Evolutionary conservation across 495 filamentous ascomycete species (phyloP), one percentile per base, ranked within the genome.

Genomic region (Annulohypoxylon bovei): DNA sequence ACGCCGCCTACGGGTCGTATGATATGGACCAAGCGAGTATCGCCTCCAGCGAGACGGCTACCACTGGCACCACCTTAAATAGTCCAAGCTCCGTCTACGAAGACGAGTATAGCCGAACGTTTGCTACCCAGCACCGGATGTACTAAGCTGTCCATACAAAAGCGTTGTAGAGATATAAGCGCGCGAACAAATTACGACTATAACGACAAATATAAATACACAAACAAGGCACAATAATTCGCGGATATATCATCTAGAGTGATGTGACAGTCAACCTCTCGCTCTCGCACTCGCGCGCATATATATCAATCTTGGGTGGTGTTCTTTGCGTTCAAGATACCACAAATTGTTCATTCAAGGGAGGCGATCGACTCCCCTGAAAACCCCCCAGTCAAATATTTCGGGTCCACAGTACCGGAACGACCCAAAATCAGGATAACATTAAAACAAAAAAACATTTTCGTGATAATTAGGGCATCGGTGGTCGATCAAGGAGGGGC

Each of bases 21-120:
- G 82, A 85, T 16, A 75, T 78, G 30, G 81, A 84, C n/a, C 80
- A 82, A 33, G 75, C 75, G 20, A 83, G 77, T 44, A 76, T 82
- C 28, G 30, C 74, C 1, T 76, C 78, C 33, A 80, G 77, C 59
- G 78, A 72, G 4, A 68, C 65, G 0, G 62, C 66, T 40, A 73
- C 57, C 30, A 70, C 55, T 1, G 65, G 65, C 46, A 75, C 58
- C 25, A 69, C 72, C 23, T 78, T 75, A 23, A 78, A 74, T 22
- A 78, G 78, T 37, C 77, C 74, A 25, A 78, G 77, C 6, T 76
- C 78, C 6, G 71, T 81, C 18, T 83, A 85, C 63, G 81, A 83
- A 14, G 82, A 84, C 16, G 76, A 81, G 1, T 75, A 81, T 42
- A 54, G 64, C 22, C 77, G 79, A n/a, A 66, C 79, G 4, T 74